These are phyloP conservation scores for Eucalyptus dawsonii DNA, from an alignment of 345 rosid genomes.

Conservation along the genomic window DNA sequence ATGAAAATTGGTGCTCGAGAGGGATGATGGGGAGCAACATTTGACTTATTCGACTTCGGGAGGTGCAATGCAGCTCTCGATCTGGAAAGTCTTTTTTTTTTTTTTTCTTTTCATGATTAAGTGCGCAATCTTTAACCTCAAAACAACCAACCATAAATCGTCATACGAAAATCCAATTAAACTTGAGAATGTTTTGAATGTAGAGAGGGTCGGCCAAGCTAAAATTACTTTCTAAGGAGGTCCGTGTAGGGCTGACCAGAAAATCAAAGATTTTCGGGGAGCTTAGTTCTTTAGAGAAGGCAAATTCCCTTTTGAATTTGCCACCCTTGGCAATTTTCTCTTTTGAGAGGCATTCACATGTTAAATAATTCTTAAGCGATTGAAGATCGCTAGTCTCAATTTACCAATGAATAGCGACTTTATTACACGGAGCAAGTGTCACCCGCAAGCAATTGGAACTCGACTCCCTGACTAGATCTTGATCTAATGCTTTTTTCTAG, in stretches of 20 bases:
- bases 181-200: background rate
- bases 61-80: background rate
- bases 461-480: background rate
- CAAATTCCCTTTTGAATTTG: background rate
- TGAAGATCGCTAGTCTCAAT: background rate
- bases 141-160: background rate
- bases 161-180: background rate
- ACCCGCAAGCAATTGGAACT: accelerated
- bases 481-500: background rate
- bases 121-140: background rate
- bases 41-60: background rate
- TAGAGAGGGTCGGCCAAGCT: background rate
- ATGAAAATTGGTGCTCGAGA: background rate
- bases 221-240: background rate
- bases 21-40: background rate
- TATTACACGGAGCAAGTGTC: background rate
- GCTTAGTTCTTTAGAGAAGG: background rate
- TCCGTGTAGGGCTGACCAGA: background rate
- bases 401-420: background rate
- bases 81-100: background rate
- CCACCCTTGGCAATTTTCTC: background rate
- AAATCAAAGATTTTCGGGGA: background rate
- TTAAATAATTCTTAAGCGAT: background rate
- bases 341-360: background rate
- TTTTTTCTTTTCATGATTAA: no score